A percentile compares a stretch with the other conserved stretches of the same genome.
Evolutionary conservation across 2,329 filamentous ascomycete species (phyloP).

Genomic region (Monilinia aucupariae): DNA sequence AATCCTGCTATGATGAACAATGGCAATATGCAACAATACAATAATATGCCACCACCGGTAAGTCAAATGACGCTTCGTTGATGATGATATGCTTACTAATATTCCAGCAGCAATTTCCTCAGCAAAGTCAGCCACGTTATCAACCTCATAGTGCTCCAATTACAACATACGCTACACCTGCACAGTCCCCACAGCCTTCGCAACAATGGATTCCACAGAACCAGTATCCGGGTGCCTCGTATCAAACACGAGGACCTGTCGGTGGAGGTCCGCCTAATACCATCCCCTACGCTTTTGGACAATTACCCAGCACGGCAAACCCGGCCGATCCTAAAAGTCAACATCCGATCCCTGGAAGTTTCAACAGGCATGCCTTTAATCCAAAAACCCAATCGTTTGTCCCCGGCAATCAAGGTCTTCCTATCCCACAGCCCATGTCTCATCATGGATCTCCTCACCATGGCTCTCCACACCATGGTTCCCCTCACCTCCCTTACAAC

Average conservation of each 20-base stretch:
- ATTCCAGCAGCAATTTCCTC: conserved; percentile 30
- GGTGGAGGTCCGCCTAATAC: conserved; percentile 27
- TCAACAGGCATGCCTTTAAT: conserved; percentile 81
- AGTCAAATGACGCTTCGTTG: background rate
- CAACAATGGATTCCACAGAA: conserved; percentile 33
- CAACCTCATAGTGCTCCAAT: conserved; percentile 35
- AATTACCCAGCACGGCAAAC: conserved; percentile 64
- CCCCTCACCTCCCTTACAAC: conserved; percentile 43
- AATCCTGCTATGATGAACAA: conserved; percentile 31
- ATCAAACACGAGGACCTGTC: conserved; percentile 30
- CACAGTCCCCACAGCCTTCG: conserved; percentile 31
- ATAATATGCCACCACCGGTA: conserved; percentile 32
- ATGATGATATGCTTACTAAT: conserved; percentile 13
- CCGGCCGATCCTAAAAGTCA: conserved; percentile 69
- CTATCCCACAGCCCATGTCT: conserved; percentile 40
- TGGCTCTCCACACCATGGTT: conserved; percentile 33
- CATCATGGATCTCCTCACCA: conserved; percentile 34
- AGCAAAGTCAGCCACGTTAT: conserved; percentile 31
- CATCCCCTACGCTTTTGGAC: conserved; percentile 70
- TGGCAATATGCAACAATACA: conserved; percentile 39
- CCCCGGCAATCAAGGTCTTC: conserved; percentile 52
- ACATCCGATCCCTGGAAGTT: conserved; percentile 81
- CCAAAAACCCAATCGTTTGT: conserved; percentile 92
- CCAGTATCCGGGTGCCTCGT: conserved; percentile 30
- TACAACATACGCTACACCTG: conserved; percentile 33